Conservation (phyloP, 208 protist genomes). For the Balamuthia mandrillaris region DNA sequence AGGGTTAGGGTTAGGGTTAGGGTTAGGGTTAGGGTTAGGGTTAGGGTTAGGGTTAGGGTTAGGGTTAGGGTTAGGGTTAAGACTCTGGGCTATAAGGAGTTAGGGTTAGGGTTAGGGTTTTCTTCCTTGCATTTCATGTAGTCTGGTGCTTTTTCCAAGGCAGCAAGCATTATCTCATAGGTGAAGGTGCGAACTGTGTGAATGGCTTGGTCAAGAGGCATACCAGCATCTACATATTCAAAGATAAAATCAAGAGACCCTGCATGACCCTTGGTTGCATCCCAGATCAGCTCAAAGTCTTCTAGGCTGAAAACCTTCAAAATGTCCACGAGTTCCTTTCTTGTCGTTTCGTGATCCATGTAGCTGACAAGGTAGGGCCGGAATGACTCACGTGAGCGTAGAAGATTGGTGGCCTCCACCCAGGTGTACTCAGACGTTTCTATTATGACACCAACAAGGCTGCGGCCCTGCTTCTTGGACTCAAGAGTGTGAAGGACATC, state of each 20-base stretch:
- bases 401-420: not conserved
- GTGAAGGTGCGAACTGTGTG: not conserved
- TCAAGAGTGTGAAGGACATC: conserved; percentile 1
- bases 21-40: too few relatives aligned
- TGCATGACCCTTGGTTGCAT: not conserved
- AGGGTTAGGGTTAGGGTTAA: too few relatives aligned
- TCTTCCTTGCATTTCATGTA: not conserved
- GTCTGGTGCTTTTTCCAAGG: not conserved
- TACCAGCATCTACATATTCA: not conserved
- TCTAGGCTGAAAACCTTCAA: not conserved
- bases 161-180: not conserved
- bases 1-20: too few relatives aligned
- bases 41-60: too few relatives aligned
- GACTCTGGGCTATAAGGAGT: too few relatives aligned
- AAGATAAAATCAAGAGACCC: not conserved
- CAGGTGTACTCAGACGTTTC: not conserved
- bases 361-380: not conserved
- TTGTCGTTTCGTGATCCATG: not conserved
- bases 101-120: too few relatives aligned
- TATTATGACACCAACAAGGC: not conserved
- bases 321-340: not conserved
- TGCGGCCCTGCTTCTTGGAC: not conserved
- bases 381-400: not conserved
- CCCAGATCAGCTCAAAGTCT: not conserved
- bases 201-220: not conserved